Conservation (phyloP, 2,329 filamentous ascomycete species). For the Stachybotrys echinatus region DNA sequence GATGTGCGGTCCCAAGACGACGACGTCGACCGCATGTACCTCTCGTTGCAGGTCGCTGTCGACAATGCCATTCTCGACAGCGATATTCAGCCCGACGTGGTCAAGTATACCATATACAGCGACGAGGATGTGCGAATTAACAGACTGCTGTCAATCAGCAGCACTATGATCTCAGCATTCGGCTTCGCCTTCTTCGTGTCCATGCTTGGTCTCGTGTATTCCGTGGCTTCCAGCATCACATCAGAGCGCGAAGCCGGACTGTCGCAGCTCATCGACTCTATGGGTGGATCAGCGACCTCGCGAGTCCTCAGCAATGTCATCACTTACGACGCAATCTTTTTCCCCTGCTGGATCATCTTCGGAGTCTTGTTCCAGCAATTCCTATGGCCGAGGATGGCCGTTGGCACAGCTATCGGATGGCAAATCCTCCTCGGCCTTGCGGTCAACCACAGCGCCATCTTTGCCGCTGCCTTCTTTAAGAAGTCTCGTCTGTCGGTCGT, state of each 20-base stretch:
- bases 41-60: not conserved
- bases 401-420: slow-evolving; percentile 29
- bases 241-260: too few relatives aligned
- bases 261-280: too few relatives aligned
- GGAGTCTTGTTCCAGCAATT: slow-evolving; percentile 23
- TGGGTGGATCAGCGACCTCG: too few relatives aligned
- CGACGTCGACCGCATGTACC: not conserved
- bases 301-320: too few relatives aligned
- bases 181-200: slow-evolving; percentile 5
- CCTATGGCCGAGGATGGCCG: slow-evolving; percentile 20
- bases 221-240: too few relatives aligned
- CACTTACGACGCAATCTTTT: too few relatives aligned
- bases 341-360: slow-evolving; percentile 37
- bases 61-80: not conserved
- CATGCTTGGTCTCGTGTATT: too few relatives aligned
- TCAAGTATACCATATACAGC: not conserved
- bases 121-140: not conserved
- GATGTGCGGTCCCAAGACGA: not conserved
- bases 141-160: not conserved
- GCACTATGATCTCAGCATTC: not conserved
- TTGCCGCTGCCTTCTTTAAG: slow-evolving; percentile 35
- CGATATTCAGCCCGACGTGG: not conserved
- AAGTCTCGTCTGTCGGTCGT: slow-evolving; percentile 23
- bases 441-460: slow-evolving; percentile 63
- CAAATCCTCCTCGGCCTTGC: slow-evolving; percentile 41